phyloP scores from a whole-genome alignment of 2,329 filamentous ascomycete genomes.

The Microcyclospora tardicrescens region DNA sequence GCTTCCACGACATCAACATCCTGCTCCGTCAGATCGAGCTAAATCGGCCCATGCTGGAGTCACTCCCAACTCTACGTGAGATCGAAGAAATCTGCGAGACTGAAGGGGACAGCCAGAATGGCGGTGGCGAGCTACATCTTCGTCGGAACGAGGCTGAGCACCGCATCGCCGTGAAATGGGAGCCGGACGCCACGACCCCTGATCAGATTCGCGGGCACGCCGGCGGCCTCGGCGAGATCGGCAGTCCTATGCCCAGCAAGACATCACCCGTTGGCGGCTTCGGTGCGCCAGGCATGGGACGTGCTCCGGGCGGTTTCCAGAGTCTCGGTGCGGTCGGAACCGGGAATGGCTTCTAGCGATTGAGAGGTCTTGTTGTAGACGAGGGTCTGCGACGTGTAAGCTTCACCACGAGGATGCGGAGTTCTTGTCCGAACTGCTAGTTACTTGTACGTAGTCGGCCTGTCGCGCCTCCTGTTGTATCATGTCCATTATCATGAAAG shows the following conservation, averaged over 20 bases:
- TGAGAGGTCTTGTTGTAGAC: too few species aligned
- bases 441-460: too few species aligned
- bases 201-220: slow-evolving; percentile 13
- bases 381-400: too few species aligned
- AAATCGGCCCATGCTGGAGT: slow-evolving; percentile 45
- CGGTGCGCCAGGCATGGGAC: slow-evolving; percentile 18
- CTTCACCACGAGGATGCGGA: too few species aligned
- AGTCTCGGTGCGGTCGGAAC: slow-evolving; percentile 15
- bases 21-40: slow-evolving; percentile 50
- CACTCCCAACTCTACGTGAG: slow-evolving; percentile 48
- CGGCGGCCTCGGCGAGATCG: slow-evolving; percentile 33
- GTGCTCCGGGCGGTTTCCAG: slow-evolving; percentile 10
- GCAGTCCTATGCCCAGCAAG: slow-evolving; percentile 33
- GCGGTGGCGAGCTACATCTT: slow-evolving; percentile 75
- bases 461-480: too few species aligned
- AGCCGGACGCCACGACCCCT: slow-evolving; percentile 18
- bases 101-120: slow-evolving; percentile 73
- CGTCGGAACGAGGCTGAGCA: slow-evolving; percentile 37
- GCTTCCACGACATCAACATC: slow-evolving; percentile 56
- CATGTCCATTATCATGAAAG: too few species aligned
- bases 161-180: slow-evolving; percentile 31
- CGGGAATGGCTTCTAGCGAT: slow-evolving; percentile 2
- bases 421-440: too few species aligned
- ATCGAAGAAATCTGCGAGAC: slow-evolving; percentile 80
- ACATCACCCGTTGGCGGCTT: slow-evolving; percentile 24